A percentile compares a stretch with the other conserved stretches of the same genome.
These are phyloP conservation scores for Sphaerulina musiva DNA, from an alignment of 2,329 filamentous ascomycete species.

Conservation along the genomic window DNA sequence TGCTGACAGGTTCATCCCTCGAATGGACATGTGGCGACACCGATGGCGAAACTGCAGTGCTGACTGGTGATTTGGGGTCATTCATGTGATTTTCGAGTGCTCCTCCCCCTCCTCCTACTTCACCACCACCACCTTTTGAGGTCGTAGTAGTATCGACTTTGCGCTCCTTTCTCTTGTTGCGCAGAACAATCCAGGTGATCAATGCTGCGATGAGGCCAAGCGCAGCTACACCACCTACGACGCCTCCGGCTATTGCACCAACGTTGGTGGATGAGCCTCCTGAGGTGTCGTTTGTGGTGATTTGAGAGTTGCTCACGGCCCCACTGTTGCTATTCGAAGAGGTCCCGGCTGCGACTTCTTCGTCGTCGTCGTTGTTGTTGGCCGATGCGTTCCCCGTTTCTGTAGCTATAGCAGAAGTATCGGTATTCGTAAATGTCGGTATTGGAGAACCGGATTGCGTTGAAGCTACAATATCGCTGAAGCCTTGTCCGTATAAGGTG, in stretches of 20 bases:
- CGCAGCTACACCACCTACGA: conserved; percentile 5
- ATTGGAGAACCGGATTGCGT: not conserved
- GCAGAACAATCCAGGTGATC: conserved; percentile 8
- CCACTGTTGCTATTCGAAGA: not conserved
- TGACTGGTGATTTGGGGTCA: not conserved
- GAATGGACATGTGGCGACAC: not conserved
- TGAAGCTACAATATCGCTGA: not conserved
- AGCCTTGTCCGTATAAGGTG: conserved; percentile 1
- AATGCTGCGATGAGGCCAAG: conserved; percentile 6
- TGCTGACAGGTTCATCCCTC: not conserved
- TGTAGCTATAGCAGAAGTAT: not conserved
- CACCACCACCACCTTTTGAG: not conserved
- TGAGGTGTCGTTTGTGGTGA: not conserved
- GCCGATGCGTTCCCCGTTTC: not conserved
- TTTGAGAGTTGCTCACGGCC: not conserved
- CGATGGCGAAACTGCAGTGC: not conserved
- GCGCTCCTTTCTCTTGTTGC: conserved; percentile 7
- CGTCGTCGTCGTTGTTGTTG: not conserved
- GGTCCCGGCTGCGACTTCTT: not conserved
- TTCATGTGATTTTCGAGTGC: not conserved
- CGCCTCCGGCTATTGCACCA: conserved; percentile 5
- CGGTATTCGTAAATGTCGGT: not conserved
- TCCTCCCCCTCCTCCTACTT: no score
- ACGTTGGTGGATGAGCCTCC: conserved; percentile 1
- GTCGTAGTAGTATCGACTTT: not conserved